Evolutionary conservation across 2,329 filamentous ascomycete genomes (phyloP), one percentile per base, ranked within the genome.

Genomic region (Talaromyces sp.): DNA sequence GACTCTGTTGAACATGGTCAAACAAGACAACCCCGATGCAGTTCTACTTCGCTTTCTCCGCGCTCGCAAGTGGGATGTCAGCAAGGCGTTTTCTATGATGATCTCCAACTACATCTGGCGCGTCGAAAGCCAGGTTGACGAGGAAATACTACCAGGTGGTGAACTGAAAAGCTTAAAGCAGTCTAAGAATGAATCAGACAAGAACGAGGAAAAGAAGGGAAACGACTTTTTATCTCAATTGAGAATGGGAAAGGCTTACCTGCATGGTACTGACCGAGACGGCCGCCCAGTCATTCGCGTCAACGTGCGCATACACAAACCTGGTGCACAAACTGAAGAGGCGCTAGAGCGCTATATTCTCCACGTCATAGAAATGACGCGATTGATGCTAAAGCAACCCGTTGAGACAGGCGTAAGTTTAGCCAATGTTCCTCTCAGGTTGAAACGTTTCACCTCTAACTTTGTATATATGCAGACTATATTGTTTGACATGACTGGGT

Each of bases 1-100:
- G 50, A 54, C 66, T 66, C 68, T 58, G 69, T 50, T 73, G 69
- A 64, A 63, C 31, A 53, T 67, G 9, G 60, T 69, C 53, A 70
- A 68, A 54, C 65, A 67, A 59, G 70, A 79, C 34, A 69, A 79
- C 57, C 77, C 78, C 0, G 77, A 79, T 58, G 72, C 74, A 0
- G 62, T 74, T 1, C 66, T 75, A 0, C 68, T 80, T n/a, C 76
- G 78, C 3, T 79, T 78, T 62, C 71, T 69, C 56, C 69, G 77
- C 34, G 75, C 75, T 9, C 73, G 76, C 56, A 76, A 78, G 64
- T 79, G 78, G 67, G 63, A 80, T 63, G 71, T 79, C 4, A 66
- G 70, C 0, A 75, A 75, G 54, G 75, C 76, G 0, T 68, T 78
- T 18, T 69, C 72, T 18, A 79, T 79, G 73, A 68, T 79, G 42